Evolutionary conservation across 2,329 filamentous ascomycete genomes (phyloP).

Genomic region (Incumbomyces lentus): DNA sequence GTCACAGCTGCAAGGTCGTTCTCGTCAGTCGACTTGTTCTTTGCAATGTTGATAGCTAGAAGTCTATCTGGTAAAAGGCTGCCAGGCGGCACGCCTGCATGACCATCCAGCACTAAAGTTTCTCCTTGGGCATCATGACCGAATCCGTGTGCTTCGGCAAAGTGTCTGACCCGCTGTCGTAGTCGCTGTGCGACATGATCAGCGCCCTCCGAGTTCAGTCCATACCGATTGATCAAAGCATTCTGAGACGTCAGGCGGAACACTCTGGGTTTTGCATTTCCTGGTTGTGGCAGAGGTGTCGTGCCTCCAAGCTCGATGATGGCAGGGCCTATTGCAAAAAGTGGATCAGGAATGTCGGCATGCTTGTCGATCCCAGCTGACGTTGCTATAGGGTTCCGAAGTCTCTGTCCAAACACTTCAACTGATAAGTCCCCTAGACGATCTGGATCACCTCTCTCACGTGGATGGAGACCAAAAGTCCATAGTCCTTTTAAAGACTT

Average conservation of each 20-base stretch:
- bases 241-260: slow-evolving; percentile 77
- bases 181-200: slow-evolving; percentile 74
- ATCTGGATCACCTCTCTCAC: slow-evolving; percentile 61
- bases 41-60: slow-evolving; percentile 84
- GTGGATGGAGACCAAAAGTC: slow-evolving; percentile 63
- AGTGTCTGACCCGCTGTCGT: slow-evolving; percentile 65
- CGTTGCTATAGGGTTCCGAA: slow-evolving; percentile 83
- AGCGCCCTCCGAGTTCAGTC: slow-evolving; percentile 82
- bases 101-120: slow-evolving; percentile 63
- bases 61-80: slow-evolving; percentile 65
- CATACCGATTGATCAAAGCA: slow-evolving; percentile 89
- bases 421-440: slow-evolving; percentile 44
- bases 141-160: slow-evolving; percentile 60
- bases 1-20: slow-evolving; percentile 71
- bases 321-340: slow-evolving; percentile 75
- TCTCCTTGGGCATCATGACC: slow-evolving; percentile 55
- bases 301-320: slow-evolving; percentile 88
- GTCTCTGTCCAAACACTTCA: slow-evolving; percentile 63
- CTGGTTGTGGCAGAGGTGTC: slow-evolving; percentile 75
- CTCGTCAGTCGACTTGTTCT: slow-evolving; percentile 90
- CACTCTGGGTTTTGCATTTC: slow-evolving; percentile 78
- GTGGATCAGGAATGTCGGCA: slow-evolving; percentile 71
- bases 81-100: slow-evolving; percentile 68
- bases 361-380: slow-evolving; percentile 96
- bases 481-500: slow-evolving; percentile 61